Evolutionary conservation across 2,329 filamentous ascomycete genomes (phyloP), one percentile per base, ranked within the genome.

Genomic region (Pyricularia pennisetigena): DNA sequence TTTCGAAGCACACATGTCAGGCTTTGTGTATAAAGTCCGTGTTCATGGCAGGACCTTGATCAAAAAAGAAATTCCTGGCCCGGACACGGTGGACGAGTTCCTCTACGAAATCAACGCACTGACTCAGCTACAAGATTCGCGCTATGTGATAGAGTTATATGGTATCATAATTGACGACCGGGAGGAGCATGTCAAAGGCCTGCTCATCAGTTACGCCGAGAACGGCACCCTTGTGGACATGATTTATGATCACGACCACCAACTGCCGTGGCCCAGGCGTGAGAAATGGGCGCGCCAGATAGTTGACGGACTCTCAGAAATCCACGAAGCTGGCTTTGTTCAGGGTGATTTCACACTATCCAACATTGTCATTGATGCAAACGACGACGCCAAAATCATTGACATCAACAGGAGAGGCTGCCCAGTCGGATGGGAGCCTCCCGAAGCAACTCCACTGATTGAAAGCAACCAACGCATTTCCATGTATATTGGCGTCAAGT

Each of bases 401-500:
- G 95, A 99, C 78, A 97, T 99, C 80, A 99, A 99, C 79, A 86
- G 95, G 68, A 86, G 95, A 73, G 95, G 95, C n/a, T 99, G 95
- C 74, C 95, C 95, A 0, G 92, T 98, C 4, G 94, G 94, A 28
- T 99, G 95, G 95, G 95, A 99, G 73, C 94, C 95, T 2, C 95
- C 95, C 4, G 95, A 99, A 79, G 90, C 96, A 68, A 90, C 89
- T 20, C 86, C 87, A 6, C 87, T 98, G 68, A 93, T 98, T 70
- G 89, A 94, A 71, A 94, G 89, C 77, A 92, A 91, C 69, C 94
- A 97, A 77, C 87, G 93, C 32, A 94, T 99, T 67, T 91, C 92
- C 64, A 97, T 98, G 90, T 97, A 97, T 75, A 98, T 99, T 75
- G 94, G 95, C 14, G 93, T 97, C 76, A 99, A 99, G 79, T 97